These are phyloP conservation scores for Fusarium xylarioides DNA, from an alignment of 2,329 filamentous ascomycete genomes.

Conservation along the genomic window DNA sequence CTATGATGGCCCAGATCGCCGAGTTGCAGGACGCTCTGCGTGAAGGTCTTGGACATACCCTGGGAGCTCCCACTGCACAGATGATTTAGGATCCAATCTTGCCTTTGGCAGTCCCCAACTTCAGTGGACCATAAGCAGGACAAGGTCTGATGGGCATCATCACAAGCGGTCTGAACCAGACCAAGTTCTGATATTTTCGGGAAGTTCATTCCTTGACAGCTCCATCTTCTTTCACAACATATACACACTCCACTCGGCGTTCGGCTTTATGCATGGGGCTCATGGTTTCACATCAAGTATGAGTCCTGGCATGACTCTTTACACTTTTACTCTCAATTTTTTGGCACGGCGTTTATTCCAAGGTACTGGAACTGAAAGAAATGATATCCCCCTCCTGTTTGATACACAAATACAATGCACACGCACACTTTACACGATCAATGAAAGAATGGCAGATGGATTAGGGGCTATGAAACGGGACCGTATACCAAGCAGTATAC, in stretches of 20 bases:
- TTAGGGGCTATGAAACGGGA: not conserved
- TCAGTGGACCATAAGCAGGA: not conserved
- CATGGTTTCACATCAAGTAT: constrained; percentile 6
- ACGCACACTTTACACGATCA: constrained; percentile 20
- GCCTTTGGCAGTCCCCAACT: not conserved
- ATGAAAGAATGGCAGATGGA: constrained; percentile 19
- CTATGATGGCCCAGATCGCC: constrained; percentile 60
- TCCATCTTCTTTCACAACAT: not conserved
- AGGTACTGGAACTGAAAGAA: constrained; percentile 39
- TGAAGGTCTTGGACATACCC: constrained; percentile 46
- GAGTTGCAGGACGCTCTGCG: constrained; percentile 56
- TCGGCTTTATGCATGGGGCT: constrained; percentile 25
- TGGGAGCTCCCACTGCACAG: constrained; percentile 53
- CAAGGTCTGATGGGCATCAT: not conserved
- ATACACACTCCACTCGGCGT: constrained; percentile 34
- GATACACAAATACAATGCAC: constrained; percentile 24
- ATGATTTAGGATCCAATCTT: constrained; percentile 48
- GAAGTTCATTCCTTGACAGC: not conserved
- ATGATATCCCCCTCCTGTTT: constrained; percentile 43
- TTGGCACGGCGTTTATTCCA: constrained; percentile 40
- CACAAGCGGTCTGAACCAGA: not conserved
- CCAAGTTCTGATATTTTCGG: not conserved
- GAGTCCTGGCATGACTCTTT: not conserved
- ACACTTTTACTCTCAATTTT: not conserved
- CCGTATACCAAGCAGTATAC: constrained; percentile 16